Percentiles rank a stretch among this genome's conserved stretches.
These are phyloP conservation scores for Cephaloascus fragrans DNA, from an alignment of 805 yeast genomes.

Conservation along the genomic window DNA sequence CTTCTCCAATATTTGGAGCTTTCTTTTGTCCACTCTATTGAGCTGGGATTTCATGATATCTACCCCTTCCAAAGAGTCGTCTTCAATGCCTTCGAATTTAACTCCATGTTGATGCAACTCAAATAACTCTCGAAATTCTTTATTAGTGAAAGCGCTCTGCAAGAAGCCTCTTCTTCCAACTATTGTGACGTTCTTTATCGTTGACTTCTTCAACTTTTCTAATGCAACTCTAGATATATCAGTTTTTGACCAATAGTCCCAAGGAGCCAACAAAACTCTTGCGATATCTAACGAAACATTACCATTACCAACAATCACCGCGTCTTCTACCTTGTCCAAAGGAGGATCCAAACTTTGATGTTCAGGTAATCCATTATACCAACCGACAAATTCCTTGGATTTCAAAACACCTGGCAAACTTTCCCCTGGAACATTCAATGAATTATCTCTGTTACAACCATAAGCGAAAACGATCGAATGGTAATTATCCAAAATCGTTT, in stretches of 20 bases:
- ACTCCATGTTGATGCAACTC: slow-evolving; percentile 42
- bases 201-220: slow-evolving; percentile 36
- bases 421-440: slow-evolving; percentile 51
- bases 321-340: slow-evolving; percentile 51
- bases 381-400: slow-evolving; percentile 83
- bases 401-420: slow-evolving; percentile 58
- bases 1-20: slow-evolving; percentile 52
- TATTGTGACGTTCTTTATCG: slow-evolving; percentile 55
- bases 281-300: slow-evolving; percentile 93
- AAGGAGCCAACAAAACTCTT: slow-evolving; percentile 58
- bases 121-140: slow-evolving; percentile 80
- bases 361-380: slow-evolving; percentile 92
- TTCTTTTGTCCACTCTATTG: slow-evolving; percentile 53
- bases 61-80: slow-evolving; percentile 17
- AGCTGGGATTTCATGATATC: slow-evolving; percentile 15
- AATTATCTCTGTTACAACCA: slow-evolving; percentile 63
- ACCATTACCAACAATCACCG: slow-evolving; percentile 90
- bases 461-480: slow-evolving; percentile 74
- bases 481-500: slow-evolving; percentile 42
- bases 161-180: slow-evolving; percentile 81
- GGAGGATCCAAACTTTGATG: slow-evolving; percentile 39
- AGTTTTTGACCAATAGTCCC: slow-evolving; percentile 50
- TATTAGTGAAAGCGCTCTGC: slow-evolving; percentile 85
- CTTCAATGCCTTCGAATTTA: slow-evolving; percentile 28
- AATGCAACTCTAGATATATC: slow-evolving; percentile 66